Evolutionary conservation across 176 grass and related monocot genomes (phyloP), one percentile per base, ranked within the genome.

Genomic region (Leersia perrieri): DNA sequence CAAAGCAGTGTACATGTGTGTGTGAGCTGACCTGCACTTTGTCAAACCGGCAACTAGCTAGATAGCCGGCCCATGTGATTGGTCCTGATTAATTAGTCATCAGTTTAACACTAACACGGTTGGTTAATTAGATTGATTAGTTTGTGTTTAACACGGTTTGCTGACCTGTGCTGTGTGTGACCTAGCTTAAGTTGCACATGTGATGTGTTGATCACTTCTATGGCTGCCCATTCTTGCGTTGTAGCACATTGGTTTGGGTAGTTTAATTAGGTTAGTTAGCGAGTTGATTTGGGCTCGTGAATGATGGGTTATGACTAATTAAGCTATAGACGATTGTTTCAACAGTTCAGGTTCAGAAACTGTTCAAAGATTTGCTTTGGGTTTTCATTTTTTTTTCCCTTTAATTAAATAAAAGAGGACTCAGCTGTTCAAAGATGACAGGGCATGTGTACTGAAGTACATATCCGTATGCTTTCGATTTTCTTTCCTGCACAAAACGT

Each of bases 21-120:
- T 2, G 20, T 20, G 7, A 53, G 6, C 20, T 34, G 33, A 68
- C 7, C 25, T 11, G 14, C 8, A 5, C 25, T 58, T n/a, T 53
- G 38, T 82, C 68, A 82, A 82, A 72, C 20, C 57, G 20, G 40
- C 25, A 22, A 26, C 69, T n/a, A 51, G 45, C 45, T 51, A 12
- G 36, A 11, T 27, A 11, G 32, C 65, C 79, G 6, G 32, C 65
- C 79, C 80, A 38, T 57, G 62, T 75, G 72, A 27, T 33, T 44
- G 13, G 30, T 6, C 38, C 5, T 53, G 49, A 53, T 6, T 53
- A 53, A 22, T 53, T n/a, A 53, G 49, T 53, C 49, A n/a, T 53
- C 49, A n/a, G 18, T 5, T 53, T n/a, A 53, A 53, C 20, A 53
- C 18, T n/a, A n/a, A n/a, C 39, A 41, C 39, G 5, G 20, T 53